These are phyloP conservation scores for Tulasnella sp. DNA, from an alignment of 768 basidiomycete species.

Conservation along the genomic window DNA sequence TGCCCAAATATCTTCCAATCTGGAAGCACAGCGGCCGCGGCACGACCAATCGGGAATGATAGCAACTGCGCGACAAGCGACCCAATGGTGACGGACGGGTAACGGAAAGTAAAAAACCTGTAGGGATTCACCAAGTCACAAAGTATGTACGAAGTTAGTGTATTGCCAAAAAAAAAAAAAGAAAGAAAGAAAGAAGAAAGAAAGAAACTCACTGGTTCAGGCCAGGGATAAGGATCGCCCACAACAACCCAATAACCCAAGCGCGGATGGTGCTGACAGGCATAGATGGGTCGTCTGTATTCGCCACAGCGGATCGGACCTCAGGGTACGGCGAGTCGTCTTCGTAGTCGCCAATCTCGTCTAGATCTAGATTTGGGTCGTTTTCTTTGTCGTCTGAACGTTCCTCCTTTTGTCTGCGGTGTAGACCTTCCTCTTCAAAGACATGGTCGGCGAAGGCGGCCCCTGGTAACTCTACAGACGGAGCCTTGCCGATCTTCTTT, in stretches of 20 bases:
- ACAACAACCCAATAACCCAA: slow-evolving; percentile 63
- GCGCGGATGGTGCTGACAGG: slow-evolving; percentile 71
- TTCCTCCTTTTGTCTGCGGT: no score
- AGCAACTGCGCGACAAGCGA: slow-evolving; percentile 62
- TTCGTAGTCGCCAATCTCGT: slow-evolving; percentile 3
- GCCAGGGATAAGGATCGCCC: slow-evolving; percentile 54
- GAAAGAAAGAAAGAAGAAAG: slow-evolving; percentile 37
- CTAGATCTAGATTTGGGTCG: slow-evolving; percentile 17
- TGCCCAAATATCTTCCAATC: slow-evolving; percentile 47
- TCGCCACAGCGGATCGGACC: slow-evolving; percentile 75
- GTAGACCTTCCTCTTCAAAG: no score
- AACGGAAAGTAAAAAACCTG: no score
- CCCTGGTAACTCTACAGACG: no score
- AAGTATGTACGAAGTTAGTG: not conserved
- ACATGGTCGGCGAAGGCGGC: no score
- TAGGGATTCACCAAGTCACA: not conserved
- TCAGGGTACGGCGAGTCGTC: slow-evolving; percentile 69
- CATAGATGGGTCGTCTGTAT: slow-evolving; percentile 66
- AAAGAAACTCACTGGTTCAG: slow-evolving; percentile 2
- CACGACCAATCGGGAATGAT: slow-evolving; percentile 55
- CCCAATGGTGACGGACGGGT: slow-evolving; percentile 51
- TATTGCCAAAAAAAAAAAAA: no score
- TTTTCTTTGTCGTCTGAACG: no score
- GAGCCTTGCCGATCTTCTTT: no score
- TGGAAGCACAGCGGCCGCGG: slow-evolving; percentile 43